Base-by-base conservation (phyloP, 1,139 yeast genomes). In the Lodderomyces jiufengensis region DNA sequence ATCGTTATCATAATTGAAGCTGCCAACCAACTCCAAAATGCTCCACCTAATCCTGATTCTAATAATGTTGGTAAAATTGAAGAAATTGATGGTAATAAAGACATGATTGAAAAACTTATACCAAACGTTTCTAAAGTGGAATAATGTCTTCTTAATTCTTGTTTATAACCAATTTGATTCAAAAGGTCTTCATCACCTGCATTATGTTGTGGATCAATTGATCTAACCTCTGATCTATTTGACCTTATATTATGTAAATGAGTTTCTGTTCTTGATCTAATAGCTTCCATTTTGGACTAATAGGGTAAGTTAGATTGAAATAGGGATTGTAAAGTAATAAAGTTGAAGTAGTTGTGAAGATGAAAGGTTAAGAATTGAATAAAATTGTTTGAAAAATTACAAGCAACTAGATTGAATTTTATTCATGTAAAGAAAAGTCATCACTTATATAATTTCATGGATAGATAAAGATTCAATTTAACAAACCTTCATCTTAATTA, bases 11-110 rank as follows among this genome's bases (percentile, higher is more conserved):
- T 79, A 36, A 68, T 44, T 10, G 76, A 75, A 31, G 80, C 74
- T 34, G 71, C 63, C 39, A 80, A 66, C 85, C 87, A 82, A 38
- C 87, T 85, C 85, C 87, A 82, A 15, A 79, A 72, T 22, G 78
- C 66, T 4, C 81, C 54, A 28, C 60, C 52, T 10, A 67, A 54
- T 10, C 74, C 75, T 7, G 59, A 77, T 11, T 70, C 59, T 37
- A 70, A 60, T 4, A 61, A 61, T 21, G 44, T 43, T 13, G 51
- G 53, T 7, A 68, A 45, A 24, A 61, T 52, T 1, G 73, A 64
- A 1, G 71, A 59, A 39, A 73, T 65, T 14, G 72, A 62, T 4
- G 78, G 77, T 18, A 72, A 52, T 25, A 73, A 53, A 4, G 76
- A 77, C 78, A 73, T 73, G 40, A 73, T 72, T 18, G 73, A 64